Evolutionary conservation across 495 filamentous ascomycete genomes (phyloP).

Genomic region (Choiromyces venosus): DNA sequence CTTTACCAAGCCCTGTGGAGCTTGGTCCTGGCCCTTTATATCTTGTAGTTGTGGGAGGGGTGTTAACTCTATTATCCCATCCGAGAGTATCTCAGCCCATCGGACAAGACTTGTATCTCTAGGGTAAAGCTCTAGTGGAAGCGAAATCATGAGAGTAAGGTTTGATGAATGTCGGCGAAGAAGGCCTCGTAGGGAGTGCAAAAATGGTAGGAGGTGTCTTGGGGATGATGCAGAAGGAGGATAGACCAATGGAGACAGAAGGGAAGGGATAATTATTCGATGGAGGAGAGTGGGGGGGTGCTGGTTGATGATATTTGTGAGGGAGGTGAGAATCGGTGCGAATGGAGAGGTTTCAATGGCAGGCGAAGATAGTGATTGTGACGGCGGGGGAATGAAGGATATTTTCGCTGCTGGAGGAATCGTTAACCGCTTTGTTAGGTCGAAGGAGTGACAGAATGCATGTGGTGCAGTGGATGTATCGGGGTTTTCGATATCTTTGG

Average conservation of each 20-base stretch:
- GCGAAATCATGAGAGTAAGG: constrained; percentile 67
- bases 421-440: constrained; percentile 74
- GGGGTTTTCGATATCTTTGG: background rate
- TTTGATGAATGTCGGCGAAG: constrained; percentile 60
- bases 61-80: constrained; percentile 82
- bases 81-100: constrained; percentile 80
- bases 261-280: constrained; percentile 72
- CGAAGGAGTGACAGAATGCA: constrained; percentile 80
- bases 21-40: constrained; percentile 52
- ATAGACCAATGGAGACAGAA: constrained; percentile 80
- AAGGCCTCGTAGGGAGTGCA: constrained; percentile 72
- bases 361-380: background rate
- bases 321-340: constrained; percentile 55
- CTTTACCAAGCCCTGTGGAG: constrained; percentile 77
- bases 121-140: constrained; percentile 76
- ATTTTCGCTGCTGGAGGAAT: constrained; percentile 54
- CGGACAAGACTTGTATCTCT: constrained; percentile 70
- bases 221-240: constrained; percentile 61
- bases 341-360: background rate
- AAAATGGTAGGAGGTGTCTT: constrained; percentile 68
- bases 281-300: constrained; percentile 61
- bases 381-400: constrained; percentile 50
- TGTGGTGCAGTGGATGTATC: constrained; percentile 31
- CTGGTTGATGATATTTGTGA: constrained; percentile 55
- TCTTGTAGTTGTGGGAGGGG: constrained; percentile 57